Conservation (phyloP, 768 basidiomycete species). For the Boletus pseudo-olivaceus region DNA sequence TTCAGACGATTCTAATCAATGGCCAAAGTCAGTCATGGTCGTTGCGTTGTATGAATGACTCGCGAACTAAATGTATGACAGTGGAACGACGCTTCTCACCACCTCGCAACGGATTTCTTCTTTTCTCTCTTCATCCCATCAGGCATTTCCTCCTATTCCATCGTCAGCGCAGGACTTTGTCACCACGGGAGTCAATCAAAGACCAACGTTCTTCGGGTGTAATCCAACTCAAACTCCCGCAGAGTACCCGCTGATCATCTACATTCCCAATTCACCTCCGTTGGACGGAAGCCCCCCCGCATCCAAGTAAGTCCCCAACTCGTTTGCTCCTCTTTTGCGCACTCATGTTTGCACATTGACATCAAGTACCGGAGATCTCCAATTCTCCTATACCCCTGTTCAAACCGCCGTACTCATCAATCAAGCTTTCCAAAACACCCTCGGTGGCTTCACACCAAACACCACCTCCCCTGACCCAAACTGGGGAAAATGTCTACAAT, state of each 20-base stretch:
- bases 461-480: slow-evolving; percentile 51
- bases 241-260: slow-evolving; percentile 66
- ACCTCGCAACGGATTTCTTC: slow-evolving; percentile 44
- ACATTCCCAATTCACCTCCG: slow-evolving; percentile 76
- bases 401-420: slow-evolving; percentile 58
- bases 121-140: slow-evolving; percentile 48
- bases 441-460: slow-evolving; percentile 60
- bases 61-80: slow-evolving; percentile 19
- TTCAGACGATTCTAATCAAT: slow-evolving; percentile 54
- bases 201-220: slow-evolving; percentile 82
- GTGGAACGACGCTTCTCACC: slow-evolving; percentile 51
- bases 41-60: background rate
- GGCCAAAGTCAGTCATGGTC: slow-evolving; percentile 56
- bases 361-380: slow-evolving; percentile 52
- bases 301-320: slow-evolving; percentile 47
- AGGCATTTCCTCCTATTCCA: slow-evolving; percentile 64
- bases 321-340: background rate
- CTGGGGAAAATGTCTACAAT: slow-evolving; percentile 57
- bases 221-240: slow-evolving; percentile 46
- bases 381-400: slow-evolving; percentile 53
- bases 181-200: slow-evolving; percentile 55
- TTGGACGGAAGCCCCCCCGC: slow-evolving; percentile 56
- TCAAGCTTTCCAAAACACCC: slow-evolving; percentile 53
- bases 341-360: background rate
- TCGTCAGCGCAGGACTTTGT: slow-evolving; percentile 48